Base-by-base conservation (phyloP, 192 early-diverging fungal species). In the Rhizoclosmatium sp. region DNA sequence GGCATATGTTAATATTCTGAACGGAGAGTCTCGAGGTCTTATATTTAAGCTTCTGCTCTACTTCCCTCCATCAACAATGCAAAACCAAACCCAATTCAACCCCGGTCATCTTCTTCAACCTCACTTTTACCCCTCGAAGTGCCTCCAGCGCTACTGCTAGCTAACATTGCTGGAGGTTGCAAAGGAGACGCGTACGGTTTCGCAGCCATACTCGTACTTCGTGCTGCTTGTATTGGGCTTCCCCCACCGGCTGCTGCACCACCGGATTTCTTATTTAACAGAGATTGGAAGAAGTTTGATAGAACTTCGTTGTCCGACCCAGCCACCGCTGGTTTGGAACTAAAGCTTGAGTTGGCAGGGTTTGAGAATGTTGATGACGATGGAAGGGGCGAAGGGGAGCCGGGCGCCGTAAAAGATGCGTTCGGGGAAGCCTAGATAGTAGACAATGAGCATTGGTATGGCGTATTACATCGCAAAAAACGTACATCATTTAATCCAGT, bases 261-360 rank as follows among this genome's bases (percentile, higher is more conserved):
- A 10, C 46, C 31, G 39, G 68, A 16, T 48, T 80, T 80, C 47
- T 80, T 80, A 39, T 70, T 80, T 1, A 80, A 42, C 3, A 98
- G 87, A 12, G 92, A 93, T 82, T 96, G 92, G 91, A 97, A 98
- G 79, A 97, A 98, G 78, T 93, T 93, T 23, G 93, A 92, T 23
- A 97, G 83, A 3, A 94, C 94, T 82, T 95, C 95, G 74, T 92
- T 93, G 75, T 94, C 87, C 42, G 74, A 21, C 4, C 79, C 79
- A 39, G 16, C 51, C n/a, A 42, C 71, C 16, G 61, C 45, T 42
- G 74, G 59, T 12, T 10, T 40, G 12, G 74, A 39, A 12, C 39
- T 66, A 14, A 60, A 47, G 44, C 45, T 44, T 16, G 66, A 19
- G 0, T 0, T 23, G 62, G 10, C 62, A 21, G 10, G 10, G 5